Evolutionary conservation across 1,284 basidiomycete genomes (phyloP).

Genomic region (Cryptococcus hybrid): DNA sequence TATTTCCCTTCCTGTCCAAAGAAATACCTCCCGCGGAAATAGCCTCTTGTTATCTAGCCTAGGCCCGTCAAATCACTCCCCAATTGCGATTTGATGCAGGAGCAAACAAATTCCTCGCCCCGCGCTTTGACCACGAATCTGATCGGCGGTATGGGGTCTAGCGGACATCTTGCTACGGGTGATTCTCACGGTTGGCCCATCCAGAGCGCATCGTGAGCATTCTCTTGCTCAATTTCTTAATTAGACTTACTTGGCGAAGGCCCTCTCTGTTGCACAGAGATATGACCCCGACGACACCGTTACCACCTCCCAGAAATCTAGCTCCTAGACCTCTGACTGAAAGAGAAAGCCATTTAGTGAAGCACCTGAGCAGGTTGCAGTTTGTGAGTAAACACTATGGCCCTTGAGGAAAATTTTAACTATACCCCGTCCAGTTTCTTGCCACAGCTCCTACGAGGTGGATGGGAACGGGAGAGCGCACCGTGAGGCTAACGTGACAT

Average conservation of each 20-base stretch:
- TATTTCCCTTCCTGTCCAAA: too few relatives aligned
- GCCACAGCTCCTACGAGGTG: conserved; percentile 62
- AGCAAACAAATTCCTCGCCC: too few relatives aligned
- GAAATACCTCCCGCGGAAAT: too few relatives aligned
- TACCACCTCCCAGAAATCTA: conserved; percentile 21
- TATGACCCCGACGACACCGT: conserved; percentile 20
- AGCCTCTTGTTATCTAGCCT: too few relatives aligned
- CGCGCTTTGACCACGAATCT: too few relatives aligned
- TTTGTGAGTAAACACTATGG: conserved; percentile 33
- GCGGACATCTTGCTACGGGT: too few relatives aligned
- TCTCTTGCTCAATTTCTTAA: too few relatives aligned
- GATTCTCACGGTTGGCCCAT: too few relatives aligned
- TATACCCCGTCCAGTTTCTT: conserved; percentile 57
- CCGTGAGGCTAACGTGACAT: not conserved
- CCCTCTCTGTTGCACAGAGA: conserved; percentile 1
- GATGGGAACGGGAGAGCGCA: conserved; percentile 20
- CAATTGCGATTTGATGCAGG: too few relatives aligned
- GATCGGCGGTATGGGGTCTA: too few relatives aligned
- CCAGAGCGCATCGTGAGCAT: too few relatives aligned
- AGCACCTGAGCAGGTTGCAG: conserved; percentile 43
- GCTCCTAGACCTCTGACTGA: conserved; percentile 30
- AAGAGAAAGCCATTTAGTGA: conserved; percentile 31
- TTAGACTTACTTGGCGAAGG: not conserved
- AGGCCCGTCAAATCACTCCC: too few relatives aligned
- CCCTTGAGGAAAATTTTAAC: conserved; percentile 1